Base-by-base conservation (phyloP, 78 protist genomes). In the Carpediemonas membranifera region DNA sequence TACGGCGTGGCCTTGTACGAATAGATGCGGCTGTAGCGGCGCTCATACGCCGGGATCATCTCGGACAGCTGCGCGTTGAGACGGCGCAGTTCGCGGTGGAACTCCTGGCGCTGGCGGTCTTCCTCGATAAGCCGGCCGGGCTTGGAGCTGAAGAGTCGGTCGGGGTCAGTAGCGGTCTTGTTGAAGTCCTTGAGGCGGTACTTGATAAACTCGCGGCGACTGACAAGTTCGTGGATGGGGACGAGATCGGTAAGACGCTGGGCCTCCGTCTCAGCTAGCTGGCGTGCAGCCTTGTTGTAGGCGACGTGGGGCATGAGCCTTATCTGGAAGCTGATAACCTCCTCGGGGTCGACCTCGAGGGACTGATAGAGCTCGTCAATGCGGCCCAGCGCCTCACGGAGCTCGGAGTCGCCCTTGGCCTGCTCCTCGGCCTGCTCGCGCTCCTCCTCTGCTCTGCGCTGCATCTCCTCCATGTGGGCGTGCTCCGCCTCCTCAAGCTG, bases 161-260 rank as follows among this genome's bases (percentile, higher is more conserved):
- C 16, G n/a, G 71, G 71, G 36, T 66, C 54, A 7, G 57, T 47
- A 7, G 71, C 52, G 36, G 54, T n/a, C 43, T 66, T 66, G 57
- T 47, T 37, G 57, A 66, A 66, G 2, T 66, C 71, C n/a, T 35
- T 3, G 11, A 66, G 47, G 15, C 57, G 16, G 56, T 66, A 66
- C 27, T 66, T 66, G 27, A 66, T 66, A 25, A 66, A 66, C 36
- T 66, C 71, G 33, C 71, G 16, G 5, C 30, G 13, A 2, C 57
- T 66, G 18, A 66, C 43, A 7, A n/a, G 21, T 16, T 66, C 71
- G 5, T 43, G 1, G 21, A 66, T 5, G 56, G 71, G 71, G 7
- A 66, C 15, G n/a, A 24, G 57, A 47, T 37, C 71, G 7, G 7
- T 16, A 1, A 66, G 57, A 3, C 71, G 52, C n/a, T 13, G 24